Base-by-base conservation (phyloP, 352 stramenopile species). In the Thalassiosira mediterranea region DNA sequence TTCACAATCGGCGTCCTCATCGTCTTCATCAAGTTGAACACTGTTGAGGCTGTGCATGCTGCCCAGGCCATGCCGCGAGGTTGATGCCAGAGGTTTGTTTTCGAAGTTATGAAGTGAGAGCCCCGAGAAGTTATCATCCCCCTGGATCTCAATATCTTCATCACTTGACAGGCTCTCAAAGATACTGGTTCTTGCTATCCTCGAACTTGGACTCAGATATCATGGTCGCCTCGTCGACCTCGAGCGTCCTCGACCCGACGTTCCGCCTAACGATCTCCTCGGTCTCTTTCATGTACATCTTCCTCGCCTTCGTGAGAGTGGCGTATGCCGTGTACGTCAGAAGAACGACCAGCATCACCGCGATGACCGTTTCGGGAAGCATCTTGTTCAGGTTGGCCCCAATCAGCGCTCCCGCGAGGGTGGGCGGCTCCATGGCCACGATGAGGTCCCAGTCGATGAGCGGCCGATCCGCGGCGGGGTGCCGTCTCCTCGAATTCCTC, bases 361-460 rank as follows among this genome's bases (percentile, higher is more conserved):
- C 94, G 4, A 98, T 78, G 10, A 97, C 61, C 70, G 83, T 91
- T 60, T 97, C 95, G 0, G 94, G 92, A 4, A 97, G 75, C 25
- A 98, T 68, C 15, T 94, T 94, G 76, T 98, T 98, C 21, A 98
- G 75, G 63, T 96, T 96, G 4, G 95, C 95, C 26, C 95, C 95
- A 15, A 91, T 81, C 29, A 95, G 62, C 2, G 91, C 89, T 19
- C 91, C 91, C 0, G 81, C 83, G 63, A 96, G 91, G 0, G 93
- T 96, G 0, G 96, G 90, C 1, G 96, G 97, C 88, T 99, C 96
- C 96, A 99, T 98, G n/a, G 98, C 94, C 1, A 98, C 76, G n/a
- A 97, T 96, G n/a, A 99, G 87, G 65, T 98, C 95, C 92, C 97
- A 99, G 88, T 98, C 96, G 38, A 99, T 97, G 17, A 99, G 86